phyloP scores from a whole-genome alignment of 2,329 filamentous ascomycete genomes.

The Chaetothyriales sp. region DNA sequence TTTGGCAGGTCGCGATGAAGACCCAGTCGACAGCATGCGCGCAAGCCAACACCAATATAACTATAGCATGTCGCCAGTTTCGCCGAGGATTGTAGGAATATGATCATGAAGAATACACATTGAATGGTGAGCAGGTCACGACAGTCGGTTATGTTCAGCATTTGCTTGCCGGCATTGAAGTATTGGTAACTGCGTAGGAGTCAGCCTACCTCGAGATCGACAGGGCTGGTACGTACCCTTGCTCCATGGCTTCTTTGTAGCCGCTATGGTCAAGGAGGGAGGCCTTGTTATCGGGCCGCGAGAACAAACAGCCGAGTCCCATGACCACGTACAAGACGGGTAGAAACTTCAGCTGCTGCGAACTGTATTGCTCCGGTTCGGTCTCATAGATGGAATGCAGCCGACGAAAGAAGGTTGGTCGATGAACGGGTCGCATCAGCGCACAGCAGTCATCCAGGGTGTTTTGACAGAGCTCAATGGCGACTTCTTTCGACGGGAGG shows the following conservation, averaged over 20 bases:
- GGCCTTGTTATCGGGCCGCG: slow-evolving; percentile 38
- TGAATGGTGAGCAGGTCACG: slow-evolving; percentile 63
- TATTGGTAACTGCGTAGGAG: slow-evolving; percentile 50
- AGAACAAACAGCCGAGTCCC: slow-evolving; percentile 61
- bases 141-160: slow-evolving; percentile 51
- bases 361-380: slow-evolving; percentile 47
- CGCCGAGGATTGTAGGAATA: slow-evolving; percentile 68
- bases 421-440: slow-evolving; percentile 60
- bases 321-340: slow-evolving; percentile 57
- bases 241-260: slow-evolving; percentile 38
- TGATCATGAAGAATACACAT: slow-evolving; percentile 62
- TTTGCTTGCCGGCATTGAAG: slow-evolving; percentile 52
- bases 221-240: slow-evolving; percentile 34
- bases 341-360: slow-evolving; percentile 55
- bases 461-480: slow-evolving; percentile 43
- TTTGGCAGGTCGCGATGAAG: slow-evolving; percentile 59
- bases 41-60: slow-evolving; percentile 63
- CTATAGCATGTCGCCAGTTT: slow-evolving; percentile 69
- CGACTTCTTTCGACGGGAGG: slow-evolving; percentile 51
- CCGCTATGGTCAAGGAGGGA: slow-evolving; percentile 35
- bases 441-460: slow-evolving; percentile 50
- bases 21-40: slow-evolving; percentile 63
- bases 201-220: slow-evolving; percentile 6
- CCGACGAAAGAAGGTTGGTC: slow-evolving; percentile 64
- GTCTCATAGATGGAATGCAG: slow-evolving; percentile 66